These are phyloP conservation scores for Dacryopinax primogenitus DNA, from an alignment of 768 basidiomycete species.

Conservation along the genomic window DNA sequence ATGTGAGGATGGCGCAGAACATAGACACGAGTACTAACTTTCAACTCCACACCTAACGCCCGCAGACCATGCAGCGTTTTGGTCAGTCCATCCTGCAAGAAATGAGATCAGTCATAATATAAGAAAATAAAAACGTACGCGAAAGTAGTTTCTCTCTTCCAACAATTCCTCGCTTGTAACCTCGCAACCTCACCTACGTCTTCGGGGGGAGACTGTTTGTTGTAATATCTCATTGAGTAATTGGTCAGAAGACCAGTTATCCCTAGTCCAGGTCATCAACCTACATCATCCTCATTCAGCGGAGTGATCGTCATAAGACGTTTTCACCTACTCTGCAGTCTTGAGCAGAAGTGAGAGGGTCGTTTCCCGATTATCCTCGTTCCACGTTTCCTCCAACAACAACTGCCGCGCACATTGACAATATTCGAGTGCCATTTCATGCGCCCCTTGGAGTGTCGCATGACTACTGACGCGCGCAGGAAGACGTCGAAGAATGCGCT, in stretches of 20 bases:
- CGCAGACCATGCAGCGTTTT: conserved; percentile 49
- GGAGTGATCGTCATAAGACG: not conserved
- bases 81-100: conserved; percentile 39
- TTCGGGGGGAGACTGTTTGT: conserved; percentile 38
- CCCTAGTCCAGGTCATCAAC: conserved; percentile 54
- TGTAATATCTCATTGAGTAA: conserved; percentile 44
- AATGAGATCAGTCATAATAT: not conserved
- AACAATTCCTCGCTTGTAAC: conserved; percentile 50
- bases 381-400: conserved; percentile 44
- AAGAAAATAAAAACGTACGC: conserved; percentile 9
- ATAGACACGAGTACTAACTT: conserved; percentile 39
- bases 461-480: conserved; percentile 57
- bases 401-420: conserved; percentile 25
- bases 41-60: conserved; percentile 48
- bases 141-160: conserved; percentile 45
- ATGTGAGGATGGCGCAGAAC: conserved; percentile 21
- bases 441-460: conserved; percentile 58
- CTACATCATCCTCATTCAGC: conserved; percentile 28
- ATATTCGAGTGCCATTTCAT: conserved; percentile 38
- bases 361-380: conserved; percentile 30
- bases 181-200: conserved; percentile 46
- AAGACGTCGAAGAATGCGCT: conserved; percentile 49
- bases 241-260: conserved; percentile 31
- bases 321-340: conserved; percentile 46
- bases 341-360: conserved; percentile 44